Percentiles rank a stretch among this genome's conserved stretches.
Evolutionary conservation across 106 monocot genomes (phyloP).

Genomic region (Xerophyta viscosa): DNA sequence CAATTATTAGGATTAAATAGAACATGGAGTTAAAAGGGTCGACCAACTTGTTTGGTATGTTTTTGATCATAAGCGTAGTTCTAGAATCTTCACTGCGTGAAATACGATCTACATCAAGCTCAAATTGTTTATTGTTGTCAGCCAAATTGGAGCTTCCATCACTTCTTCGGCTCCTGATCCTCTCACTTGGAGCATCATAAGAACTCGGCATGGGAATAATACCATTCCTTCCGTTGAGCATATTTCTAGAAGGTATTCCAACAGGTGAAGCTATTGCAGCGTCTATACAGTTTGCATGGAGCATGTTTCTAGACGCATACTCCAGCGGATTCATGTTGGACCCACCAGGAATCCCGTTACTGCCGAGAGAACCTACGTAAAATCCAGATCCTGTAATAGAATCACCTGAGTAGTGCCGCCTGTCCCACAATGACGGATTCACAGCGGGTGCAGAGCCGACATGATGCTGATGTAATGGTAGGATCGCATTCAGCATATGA

Average conservation of each 20-base stretch:
- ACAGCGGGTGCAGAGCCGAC: constrained; percentile 39
- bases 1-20: background rate
- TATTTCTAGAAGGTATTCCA: constrained; percentile 26
- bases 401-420: constrained; percentile 17
- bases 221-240: constrained; percentile 28
- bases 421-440: constrained; percentile 33
- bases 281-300: constrained; percentile 29
- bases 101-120: constrained; percentile 64
- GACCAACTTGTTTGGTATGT: constrained; percentile 8
- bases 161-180: constrained; percentile 45
- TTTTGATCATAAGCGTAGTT: constrained; percentile 8
- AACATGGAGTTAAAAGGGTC: background rate
- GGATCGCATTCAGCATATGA: constrained; percentile 18
- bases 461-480: constrained; percentile 29
- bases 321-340: constrained; percentile 16
- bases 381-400: constrained; percentile 10
- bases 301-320: constrained; percentile 18
- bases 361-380: constrained; percentile 29
- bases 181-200: constrained; percentile 43
- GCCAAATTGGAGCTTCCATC: constrained; percentile 31
- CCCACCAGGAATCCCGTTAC: constrained; percentile 16
- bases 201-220: constrained; percentile 26
- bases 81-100: constrained; percentile 33
- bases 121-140: constrained; percentile 58
- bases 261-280: constrained; percentile 19